Base-by-base conservation (phyloP, 2,329 filamentous ascomycete genomes). In the Colletotrichum sp. region DNA sequence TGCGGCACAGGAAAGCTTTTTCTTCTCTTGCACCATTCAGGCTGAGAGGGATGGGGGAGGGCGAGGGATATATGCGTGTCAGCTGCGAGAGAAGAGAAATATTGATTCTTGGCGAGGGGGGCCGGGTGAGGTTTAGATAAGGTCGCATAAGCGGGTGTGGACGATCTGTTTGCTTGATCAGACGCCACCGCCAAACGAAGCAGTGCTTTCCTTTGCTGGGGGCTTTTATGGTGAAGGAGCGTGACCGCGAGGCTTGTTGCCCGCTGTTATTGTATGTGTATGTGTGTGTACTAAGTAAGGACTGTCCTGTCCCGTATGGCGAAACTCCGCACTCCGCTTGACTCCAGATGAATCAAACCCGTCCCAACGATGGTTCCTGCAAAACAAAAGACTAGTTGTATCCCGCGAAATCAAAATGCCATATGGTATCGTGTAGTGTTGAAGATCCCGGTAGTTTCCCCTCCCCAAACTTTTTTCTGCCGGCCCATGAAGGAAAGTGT, bases 401-500 rank as follows among this genome's bases (percentile, higher is more conserved):
- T 56, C 21, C 12, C 21, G 21, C 43, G 36, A n/a, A 55, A 24
- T 38, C 66, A 58, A 24, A 8, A 60, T 69, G 64, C 70, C 73
- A 65, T 36, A 36, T 68, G 73, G 70, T 75, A 75, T 75, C 70
- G 48, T 60, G 32, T 68, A 24, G 28, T 56, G 38, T 34, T 16
- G 18, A 8, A 56, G n/a, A 8, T 48, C 26, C 70, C 58, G 36
- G 70, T 60, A n/a, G 10, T 32, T 26, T 26, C 16, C 26, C 26
- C 26, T 16, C 26, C 34, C 36, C 10, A 43, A 30, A 28, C 62
- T 65, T 73, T 73, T 75, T 56, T 71, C 66, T 61, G 70, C 73
- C 58, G 73, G 73, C 64, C 64, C 26, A 68, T 61, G 15, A 75
- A 75, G 69, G 77, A 70, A 32, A 34, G 60, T 78, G 73, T 8